Conservation (phyloP, 2,329 filamentous ascomycete genomes). For the Thelonectria blattea region DNA sequence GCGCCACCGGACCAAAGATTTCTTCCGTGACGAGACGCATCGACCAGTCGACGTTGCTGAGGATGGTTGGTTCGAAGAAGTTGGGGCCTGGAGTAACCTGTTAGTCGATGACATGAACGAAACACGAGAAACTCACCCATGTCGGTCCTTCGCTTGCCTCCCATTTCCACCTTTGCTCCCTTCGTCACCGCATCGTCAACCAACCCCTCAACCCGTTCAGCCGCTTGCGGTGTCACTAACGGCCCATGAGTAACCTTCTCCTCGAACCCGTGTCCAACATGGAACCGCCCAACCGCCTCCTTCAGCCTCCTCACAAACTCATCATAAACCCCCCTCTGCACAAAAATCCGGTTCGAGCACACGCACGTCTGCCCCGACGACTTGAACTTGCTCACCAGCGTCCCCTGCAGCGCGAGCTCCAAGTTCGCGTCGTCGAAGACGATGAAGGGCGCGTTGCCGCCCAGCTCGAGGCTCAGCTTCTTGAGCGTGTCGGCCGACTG, state of each 20-base stretch:
- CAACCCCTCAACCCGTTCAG: conserved; percentile 68
- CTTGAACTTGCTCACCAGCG: conserved; percentile 84
- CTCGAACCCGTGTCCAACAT: conserved; percentile 67
- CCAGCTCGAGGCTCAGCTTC: conserved; percentile 65
- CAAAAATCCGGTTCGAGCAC: conserved; percentile 77
- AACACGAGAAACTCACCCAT: conserved; percentile 51
- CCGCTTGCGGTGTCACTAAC: conserved; percentile 62
- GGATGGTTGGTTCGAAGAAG: conserved; percentile 75
- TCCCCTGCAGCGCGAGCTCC: conserved; percentile 65
- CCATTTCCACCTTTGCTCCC: conserved; percentile 65
- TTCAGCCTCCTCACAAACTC: conserved; percentile 68
- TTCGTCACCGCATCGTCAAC: conserved; percentile 69
- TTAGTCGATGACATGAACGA: background rate
- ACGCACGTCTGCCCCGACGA: conserved; percentile 92
- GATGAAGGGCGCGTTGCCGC: conserved; percentile 79
- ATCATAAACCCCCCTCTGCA: conserved; percentile 76
- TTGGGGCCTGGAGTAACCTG: conserved; percentile 46
- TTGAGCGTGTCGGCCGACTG: conserved; percentile 73
- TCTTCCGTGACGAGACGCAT: conserved; percentile 75
- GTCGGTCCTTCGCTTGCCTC: conserved; percentile 66
- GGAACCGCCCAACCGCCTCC: conserved; percentile 71
- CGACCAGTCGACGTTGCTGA: conserved; percentile 68
- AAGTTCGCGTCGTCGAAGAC: conserved; percentile 79
- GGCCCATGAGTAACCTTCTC: conserved; percentile 66
- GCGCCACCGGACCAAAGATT: conserved; percentile 78